Percentiles rank a stretch among this genome's conserved stretches.
phyloP scores from a whole-genome alignment of 106 monocot genomes.

The Amphibolis antarctica region DNA sequence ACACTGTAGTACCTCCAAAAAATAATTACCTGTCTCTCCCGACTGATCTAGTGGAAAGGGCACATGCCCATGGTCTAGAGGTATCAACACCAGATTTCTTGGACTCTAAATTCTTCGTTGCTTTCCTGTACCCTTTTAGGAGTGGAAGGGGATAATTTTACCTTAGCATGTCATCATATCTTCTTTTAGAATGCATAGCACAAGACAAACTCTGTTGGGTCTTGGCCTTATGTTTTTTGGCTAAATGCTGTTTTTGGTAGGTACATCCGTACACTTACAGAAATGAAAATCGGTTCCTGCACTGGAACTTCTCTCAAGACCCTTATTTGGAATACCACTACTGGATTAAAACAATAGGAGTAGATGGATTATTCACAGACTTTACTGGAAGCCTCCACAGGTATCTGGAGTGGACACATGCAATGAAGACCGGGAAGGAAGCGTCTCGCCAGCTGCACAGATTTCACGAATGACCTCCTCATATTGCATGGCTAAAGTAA shows the following conservation, averaged over 20 bases:
- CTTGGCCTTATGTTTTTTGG: background rate
- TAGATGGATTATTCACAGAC: conserved; percentile 77
- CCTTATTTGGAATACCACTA: conserved; percentile 58
- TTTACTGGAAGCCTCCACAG: conserved; percentile 59
- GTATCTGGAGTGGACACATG: conserved; percentile 40
- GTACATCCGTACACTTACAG: conserved; percentile 79
- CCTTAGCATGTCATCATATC: no score
- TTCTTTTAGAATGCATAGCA: no score
- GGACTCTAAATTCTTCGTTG: background rate
- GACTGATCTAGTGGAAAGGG: conserved; percentile 77
- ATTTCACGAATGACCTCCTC: conserved; percentile 27
- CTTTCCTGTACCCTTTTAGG: no score
- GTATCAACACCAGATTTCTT: conserved; percentile 15
- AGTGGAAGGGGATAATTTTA: no score
- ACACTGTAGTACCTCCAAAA: conserved; percentile 12
- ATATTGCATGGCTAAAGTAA: background rate
- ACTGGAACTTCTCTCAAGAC: conserved; percentile 65
- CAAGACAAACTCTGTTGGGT: background rate
- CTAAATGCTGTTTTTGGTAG: conserved; percentile 13
- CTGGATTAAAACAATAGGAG: conserved; percentile 54
- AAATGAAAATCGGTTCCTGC: conserved; percentile 66
- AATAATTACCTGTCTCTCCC: conserved; percentile 19
- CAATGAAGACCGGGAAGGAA: conserved; percentile 6
- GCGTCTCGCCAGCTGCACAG: conserved; percentile 28
- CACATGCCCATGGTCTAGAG: conserved; percentile 82